A percentile compares a stretch with the other conserved stretches of the same genome.
Evolutionary conservation across 495 filamentous ascomycete species (phyloP).

Genomic region (Oleoguttula mirabilis): DNA sequence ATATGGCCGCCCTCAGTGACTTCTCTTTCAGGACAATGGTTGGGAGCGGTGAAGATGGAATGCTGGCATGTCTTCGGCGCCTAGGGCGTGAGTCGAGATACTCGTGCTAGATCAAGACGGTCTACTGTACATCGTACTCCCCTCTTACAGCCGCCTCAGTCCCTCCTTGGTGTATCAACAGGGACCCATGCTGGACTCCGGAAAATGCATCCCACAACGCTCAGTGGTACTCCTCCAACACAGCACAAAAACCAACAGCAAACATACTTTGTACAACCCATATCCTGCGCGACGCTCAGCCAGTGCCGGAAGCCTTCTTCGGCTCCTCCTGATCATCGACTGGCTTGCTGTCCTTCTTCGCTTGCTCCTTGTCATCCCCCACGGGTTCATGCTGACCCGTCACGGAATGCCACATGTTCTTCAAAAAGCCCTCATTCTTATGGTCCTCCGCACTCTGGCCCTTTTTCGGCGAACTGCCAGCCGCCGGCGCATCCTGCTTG

Average conservation of each 20-base stretch:
- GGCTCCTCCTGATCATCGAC: conserved; percentile 32
- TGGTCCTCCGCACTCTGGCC: conserved; percentile 33
- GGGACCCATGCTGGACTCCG: too few species aligned
- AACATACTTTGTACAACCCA: not conserved
- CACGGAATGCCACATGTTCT: conserved; percentile 76
- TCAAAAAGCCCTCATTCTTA: conserved; percentile 75
- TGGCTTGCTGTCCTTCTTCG: conserved; percentile 27
- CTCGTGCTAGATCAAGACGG: too few species aligned
- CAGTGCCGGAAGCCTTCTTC: conserved; percentile 50
- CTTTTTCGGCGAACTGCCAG: not conserved
- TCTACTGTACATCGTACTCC: too few species aligned
- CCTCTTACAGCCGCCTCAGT: too few species aligned
- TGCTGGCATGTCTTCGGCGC: too few species aligned
- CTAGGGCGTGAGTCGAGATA: too few species aligned
- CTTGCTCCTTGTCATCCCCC: conserved; percentile 22
- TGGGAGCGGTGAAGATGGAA: too few species aligned
- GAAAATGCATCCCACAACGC: too few species aligned
- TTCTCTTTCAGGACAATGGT: too few species aligned
- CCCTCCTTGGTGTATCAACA: too few species aligned
- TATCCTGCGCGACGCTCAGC: conserved; percentile 19
- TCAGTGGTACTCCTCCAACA: too few species aligned
- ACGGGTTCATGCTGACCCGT: conserved; percentile 57
- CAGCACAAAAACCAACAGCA: not conserved
- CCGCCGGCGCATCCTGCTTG: conserved; percentile 30
- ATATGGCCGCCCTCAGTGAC: too few species aligned